Conservation (phyloP, 495 filamentous ascomycete genomes). For the Oleoguttula mirabilis region DNA sequence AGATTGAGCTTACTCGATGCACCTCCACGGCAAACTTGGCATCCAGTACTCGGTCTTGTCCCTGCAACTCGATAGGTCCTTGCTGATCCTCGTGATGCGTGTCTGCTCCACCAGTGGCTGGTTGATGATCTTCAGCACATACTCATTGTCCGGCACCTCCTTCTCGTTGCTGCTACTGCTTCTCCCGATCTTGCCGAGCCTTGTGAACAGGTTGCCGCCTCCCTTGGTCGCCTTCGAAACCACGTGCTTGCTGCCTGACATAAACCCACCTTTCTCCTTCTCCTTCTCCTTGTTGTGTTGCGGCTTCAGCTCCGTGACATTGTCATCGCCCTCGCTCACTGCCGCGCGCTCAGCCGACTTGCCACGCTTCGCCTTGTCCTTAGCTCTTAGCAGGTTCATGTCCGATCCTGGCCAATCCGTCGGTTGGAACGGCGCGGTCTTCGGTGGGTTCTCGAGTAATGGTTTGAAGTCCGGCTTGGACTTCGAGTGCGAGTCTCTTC, state of each 20-base stretch:
- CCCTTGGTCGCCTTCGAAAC: conserved; percentile 60
- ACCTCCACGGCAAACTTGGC: conserved; percentile 82
- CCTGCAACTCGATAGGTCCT: conserved; percentile 63
- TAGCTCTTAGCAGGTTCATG: conserved; percentile 1
- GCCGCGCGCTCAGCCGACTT: conserved; percentile 17
- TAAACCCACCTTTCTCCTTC: conserved; percentile 32
- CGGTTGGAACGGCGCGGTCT: conserved; percentile 13
- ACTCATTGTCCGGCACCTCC: conserved; percentile 56
- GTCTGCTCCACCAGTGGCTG: conserved; percentile 73
- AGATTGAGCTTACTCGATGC: conserved; percentile 54
- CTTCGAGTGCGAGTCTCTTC: conserved; percentile 17
- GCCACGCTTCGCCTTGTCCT: conserved; percentile 17
- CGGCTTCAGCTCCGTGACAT: conserved; percentile 20
- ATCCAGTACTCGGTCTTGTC: conserved; percentile 98
- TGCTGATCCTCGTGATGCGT: conserved; percentile 73
- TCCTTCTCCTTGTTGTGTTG: conserved; percentile 19
- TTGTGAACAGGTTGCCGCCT: conserved; percentile 61
- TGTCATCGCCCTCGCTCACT: conserved; percentile 4
- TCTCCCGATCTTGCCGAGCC: conserved; percentile 59
- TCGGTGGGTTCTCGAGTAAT: conserved; percentile 8
- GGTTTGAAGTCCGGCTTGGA: conserved; percentile 9
- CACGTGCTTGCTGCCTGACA: conserved; percentile 60
- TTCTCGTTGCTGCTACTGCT: conserved; percentile 63
- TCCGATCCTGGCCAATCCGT: conserved; percentile 6
- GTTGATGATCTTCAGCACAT: conserved; percentile 66